Conservation (phyloP, 176 grass and related monocot species). For the Musa troglodytarum region DNA sequence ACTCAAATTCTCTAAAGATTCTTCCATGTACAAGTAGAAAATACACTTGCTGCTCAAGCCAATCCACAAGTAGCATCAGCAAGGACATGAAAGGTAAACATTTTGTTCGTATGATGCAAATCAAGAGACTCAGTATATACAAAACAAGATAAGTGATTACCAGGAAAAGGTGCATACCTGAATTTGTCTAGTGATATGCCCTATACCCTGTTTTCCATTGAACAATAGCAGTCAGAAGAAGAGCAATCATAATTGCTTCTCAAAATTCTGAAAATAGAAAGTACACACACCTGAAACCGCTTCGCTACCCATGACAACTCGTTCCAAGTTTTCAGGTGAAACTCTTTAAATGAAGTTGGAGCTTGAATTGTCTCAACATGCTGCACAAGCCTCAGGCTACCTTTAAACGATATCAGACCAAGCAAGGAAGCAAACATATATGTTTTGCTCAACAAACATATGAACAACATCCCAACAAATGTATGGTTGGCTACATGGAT, state of each 20-base stretch:
- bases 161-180: slow-evolving; percentile 41
- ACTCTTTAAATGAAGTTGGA: slow-evolving; percentile 37
- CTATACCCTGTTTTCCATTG: slow-evolving; percentile 52
- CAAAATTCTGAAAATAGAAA: neutral
- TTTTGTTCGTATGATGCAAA: no score
- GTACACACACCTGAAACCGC: slow-evolving; percentile 44
- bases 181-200: slow-evolving; percentile 63
- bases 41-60: no score
- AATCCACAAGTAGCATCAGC: no score
- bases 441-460: neutral
- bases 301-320: slow-evolving; percentile 56
- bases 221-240: slow-evolving; percentile 25
- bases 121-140: neutral
- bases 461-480: neutral
- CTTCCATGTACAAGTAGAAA: no score
- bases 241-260: neutral
- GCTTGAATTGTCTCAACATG: slow-evolving; percentile 65
- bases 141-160: neutral
- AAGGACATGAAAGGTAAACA: no score
- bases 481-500: neutral
- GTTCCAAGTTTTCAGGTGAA: slow-evolving; percentile 44
- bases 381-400: slow-evolving; percentile 87
- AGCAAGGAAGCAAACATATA: neutral
- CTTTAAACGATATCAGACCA: slow-evolving; percentile 25
- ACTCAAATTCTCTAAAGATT: no score